These are phyloP conservation scores for Nannochloris sp. DNA, from an alignment of 139 green algal genomes.

Conservation along the genomic window DNA sequence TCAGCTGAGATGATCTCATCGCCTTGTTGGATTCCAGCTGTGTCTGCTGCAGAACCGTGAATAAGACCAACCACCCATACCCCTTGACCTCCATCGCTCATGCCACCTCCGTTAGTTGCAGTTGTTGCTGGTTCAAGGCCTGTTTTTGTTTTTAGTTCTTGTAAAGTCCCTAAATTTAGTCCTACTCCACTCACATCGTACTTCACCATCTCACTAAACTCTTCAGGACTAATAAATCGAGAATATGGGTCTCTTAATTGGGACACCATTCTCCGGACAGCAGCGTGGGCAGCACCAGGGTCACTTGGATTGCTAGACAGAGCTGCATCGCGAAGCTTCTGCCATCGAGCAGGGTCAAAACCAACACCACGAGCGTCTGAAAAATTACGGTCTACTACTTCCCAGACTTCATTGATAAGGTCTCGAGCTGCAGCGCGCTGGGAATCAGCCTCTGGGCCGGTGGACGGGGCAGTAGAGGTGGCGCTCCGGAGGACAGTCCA, in stretches of 20 bases:
- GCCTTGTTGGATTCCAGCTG: slow-evolving; percentile 67
- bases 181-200: slow-evolving; percentile 94
- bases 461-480: not conserved
- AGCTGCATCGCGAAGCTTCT: slow-evolving; percentile 9
- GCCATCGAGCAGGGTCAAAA: slow-evolving; percentile 47
- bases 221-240: slow-evolving; percentile 66
- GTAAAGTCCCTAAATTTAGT: slow-evolving; percentile 81
- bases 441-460: not conserved
- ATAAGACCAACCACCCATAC: slow-evolving; percentile 83
- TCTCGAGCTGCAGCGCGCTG: not conserved
- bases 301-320: slow-evolving; percentile 18
- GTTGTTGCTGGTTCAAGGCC: slow-evolving; percentile 2
- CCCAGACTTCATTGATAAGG: slow-evolving; percentile 56
- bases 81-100: not conserved
- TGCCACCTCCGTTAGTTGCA: not conserved
- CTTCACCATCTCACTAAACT: slow-evolving; percentile 84
- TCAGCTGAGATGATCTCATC: slow-evolving; percentile 81
- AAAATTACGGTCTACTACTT: slow-evolving; percentile 76
- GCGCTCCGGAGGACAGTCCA: slow-evolving; percentile 1
- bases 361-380: slow-evolving; percentile 43
- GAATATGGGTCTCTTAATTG: slow-evolving; percentile 81
- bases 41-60: slow-evolving; percentile 55
- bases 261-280: slow-evolving; percentile 25
- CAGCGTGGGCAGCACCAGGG: slow-evolving; percentile 11
- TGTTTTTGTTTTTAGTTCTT: slow-evolving; percentile 67